Conservation (phyloP, 2,329 filamentous ascomycete genomes). For the Epichloe baconii region DNA sequence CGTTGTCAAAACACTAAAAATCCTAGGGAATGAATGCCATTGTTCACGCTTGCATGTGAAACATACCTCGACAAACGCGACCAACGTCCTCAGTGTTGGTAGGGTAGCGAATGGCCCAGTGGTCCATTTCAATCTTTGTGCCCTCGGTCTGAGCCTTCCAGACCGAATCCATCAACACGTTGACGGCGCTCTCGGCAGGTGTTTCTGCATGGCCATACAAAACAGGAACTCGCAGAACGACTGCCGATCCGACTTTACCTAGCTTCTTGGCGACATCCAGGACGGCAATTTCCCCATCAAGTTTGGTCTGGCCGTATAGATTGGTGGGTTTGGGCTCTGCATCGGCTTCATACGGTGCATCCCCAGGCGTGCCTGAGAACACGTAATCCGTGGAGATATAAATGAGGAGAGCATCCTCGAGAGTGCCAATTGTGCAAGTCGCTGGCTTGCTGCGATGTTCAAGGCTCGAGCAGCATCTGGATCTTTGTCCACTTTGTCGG, state of each 20-base stretch:
- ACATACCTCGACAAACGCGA: constrained; percentile 55
- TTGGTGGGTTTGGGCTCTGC: constrained; percentile 59
- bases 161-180: constrained; percentile 63
- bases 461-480: constrained; percentile 60
- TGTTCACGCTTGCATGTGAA: constrained; percentile 5
- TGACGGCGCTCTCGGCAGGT: constrained; percentile 68
- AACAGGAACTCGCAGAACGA: constrained; percentile 70
- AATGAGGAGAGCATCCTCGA: constrained; percentile 49
- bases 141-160: constrained; percentile 57
- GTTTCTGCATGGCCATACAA: constrained; percentile 66
- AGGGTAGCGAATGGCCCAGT: constrained; percentile 74
- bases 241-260: constrained; percentile 39
- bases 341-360: constrained; percentile 66
- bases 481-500: constrained; percentile 72
- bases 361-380: constrained; percentile 59
- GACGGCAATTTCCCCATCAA: constrained; percentile 50
- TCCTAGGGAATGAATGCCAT: not conserved
- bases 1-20: not conserved
- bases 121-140: constrained; percentile 62
- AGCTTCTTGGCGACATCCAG: constrained; percentile 43
- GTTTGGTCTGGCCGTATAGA: constrained; percentile 52
- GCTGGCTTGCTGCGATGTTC: constrained; percentile 59
- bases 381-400: constrained; percentile 80
- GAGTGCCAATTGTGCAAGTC: constrained; percentile 54
- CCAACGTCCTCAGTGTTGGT: constrained; percentile 83